phyloP scores from a whole-genome alignment of 1,139 yeast genomes.

The Yamadazyma atmosphaerica region DNA sequence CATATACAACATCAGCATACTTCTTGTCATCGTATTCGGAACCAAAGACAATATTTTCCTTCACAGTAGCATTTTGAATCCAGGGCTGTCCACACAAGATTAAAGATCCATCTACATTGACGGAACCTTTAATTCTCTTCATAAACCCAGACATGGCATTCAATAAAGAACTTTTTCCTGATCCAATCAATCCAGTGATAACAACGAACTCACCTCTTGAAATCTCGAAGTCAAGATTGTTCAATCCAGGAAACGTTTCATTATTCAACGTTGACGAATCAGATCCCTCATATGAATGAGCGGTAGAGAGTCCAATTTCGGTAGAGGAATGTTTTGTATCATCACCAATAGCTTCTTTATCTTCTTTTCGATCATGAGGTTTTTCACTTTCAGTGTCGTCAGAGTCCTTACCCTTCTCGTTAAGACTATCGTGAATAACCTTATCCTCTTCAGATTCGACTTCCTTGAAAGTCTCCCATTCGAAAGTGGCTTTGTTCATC shows the following conservation, averaged over 20 bases:
- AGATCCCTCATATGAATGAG: background rate
- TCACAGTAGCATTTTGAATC: constrained; percentile 46
- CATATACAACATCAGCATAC: constrained; percentile 32
- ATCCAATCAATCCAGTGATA: constrained; percentile 69
- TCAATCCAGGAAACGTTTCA: constrained; percentile 28
- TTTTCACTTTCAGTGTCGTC: background rate
- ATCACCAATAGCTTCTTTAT: background rate
- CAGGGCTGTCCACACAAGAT: constrained; percentile 54
- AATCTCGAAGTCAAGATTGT: constrained; percentile 43
- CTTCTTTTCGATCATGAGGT: background rate
- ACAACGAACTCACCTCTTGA: constrained; percentile 64
- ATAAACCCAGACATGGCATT: constrained; percentile 58
- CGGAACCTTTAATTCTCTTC: constrained; percentile 42
- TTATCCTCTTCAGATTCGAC: constrained; percentile 14
- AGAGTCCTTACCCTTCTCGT: background rate
- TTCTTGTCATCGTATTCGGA: constrained; percentile 23
- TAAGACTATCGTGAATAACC: background rate
- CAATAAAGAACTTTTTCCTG: constrained; percentile 66
- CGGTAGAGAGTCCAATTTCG: background rate
- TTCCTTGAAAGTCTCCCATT: constrained; percentile 42
- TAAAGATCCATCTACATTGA: constrained; percentile 40
- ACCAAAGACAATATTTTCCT: constrained; percentile 41
- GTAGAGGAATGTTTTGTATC: background rate
- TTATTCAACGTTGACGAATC: constrained; percentile 5
- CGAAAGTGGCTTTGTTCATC: constrained; percentile 28